Conservation (phyloP, 1,284 basidiomycete species). For the Rhodotorula sp. region DNA sequence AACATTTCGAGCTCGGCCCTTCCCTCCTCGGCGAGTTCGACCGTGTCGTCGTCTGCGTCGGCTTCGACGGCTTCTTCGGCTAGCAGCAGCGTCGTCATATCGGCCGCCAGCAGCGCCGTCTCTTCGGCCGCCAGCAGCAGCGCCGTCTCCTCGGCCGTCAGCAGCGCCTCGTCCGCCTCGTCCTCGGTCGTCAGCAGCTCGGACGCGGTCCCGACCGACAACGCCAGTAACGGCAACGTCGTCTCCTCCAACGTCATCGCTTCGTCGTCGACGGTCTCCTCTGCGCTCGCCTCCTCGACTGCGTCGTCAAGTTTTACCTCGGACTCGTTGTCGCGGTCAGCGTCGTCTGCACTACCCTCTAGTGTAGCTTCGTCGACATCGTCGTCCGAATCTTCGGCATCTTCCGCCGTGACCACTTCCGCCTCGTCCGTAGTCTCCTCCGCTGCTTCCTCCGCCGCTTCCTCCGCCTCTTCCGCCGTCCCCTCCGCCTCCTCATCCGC, state of each 20-base stretch:
- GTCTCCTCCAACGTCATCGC: background rate
- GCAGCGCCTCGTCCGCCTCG: background rate
- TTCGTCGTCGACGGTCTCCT: background rate
- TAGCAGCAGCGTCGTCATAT: background rate
- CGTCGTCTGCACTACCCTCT: too few relatives aligned
- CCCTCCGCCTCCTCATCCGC: too few relatives aligned
- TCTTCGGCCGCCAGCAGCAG: too few relatives aligned
- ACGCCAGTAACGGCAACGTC: background rate
- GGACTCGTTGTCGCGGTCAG: too few relatives aligned
- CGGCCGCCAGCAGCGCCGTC: too few relatives aligned
- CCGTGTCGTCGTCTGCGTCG: background rate
- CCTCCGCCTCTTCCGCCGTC: too few relatives aligned
- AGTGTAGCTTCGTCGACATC: too few relatives aligned
- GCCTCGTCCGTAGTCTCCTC: too few relatives aligned
- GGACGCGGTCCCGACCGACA: too few relatives aligned
- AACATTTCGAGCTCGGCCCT: background rate
- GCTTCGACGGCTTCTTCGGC: slow-evolving; percentile 1
- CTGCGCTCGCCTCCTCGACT: background rate
- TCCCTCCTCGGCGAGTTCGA: background rate
- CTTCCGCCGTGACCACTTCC: too few relatives aligned
- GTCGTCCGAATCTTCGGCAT: too few relatives aligned
- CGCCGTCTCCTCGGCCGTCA: background rate
- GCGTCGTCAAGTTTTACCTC: background rate
- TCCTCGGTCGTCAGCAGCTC: background rate
- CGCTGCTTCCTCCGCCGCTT: too few relatives aligned